Evolutionary conservation across 2,329 filamentous ascomycete genomes (phyloP), one percentile per base, ranked within the genome.

Genomic region (Neurospora sp.): DNA sequence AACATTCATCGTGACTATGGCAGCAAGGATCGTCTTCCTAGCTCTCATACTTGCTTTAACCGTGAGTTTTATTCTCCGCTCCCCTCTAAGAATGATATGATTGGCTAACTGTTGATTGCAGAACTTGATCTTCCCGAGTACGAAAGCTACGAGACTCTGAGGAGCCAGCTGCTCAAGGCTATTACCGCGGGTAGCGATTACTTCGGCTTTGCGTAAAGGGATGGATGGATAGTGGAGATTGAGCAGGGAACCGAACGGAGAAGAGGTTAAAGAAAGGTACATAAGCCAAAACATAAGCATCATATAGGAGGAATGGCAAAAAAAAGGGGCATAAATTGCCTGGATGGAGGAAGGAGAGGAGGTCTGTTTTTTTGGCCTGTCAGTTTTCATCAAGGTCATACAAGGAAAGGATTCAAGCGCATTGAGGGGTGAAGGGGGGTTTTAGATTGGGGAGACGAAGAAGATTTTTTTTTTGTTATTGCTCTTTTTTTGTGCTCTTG

Each of bases 1-100:
- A 99, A 98, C 80, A 98, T 99, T 73, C 96, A 99, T 79, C 93
- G 96, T 74, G 96, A 98, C 81, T 97, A 97, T 81, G 94, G 95
- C 76, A 95, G 91, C 84, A 98, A 97, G 82, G 93, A 97, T 78
- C 91, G 96, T 75, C 86, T 99, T 74, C 96, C 96, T 70, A 97
- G 93, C 76, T 97, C 94, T 76, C 96, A 99, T 81, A 99, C 96
- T 73, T 99, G 96, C 85, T 99, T 99, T 84, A 99, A 99, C 80
- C 96, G 93, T 97, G 88, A 91, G 93, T 91, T 66, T 69, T 33
- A 28, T 28, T 52, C 28, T 36, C n/a, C 43, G 38, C n/a, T 17
- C n/a, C 46, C 43, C 39, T 2, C 33, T 19, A 28, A 28, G n/a
- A 52, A 67, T 70, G 69, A 69, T 68, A 69, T 13, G 67, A 28